Evolutionary conservation across 2,329 filamentous ascomycete species (phyloP).

Genomic region (Colletotrichum noveboracense): DNA sequence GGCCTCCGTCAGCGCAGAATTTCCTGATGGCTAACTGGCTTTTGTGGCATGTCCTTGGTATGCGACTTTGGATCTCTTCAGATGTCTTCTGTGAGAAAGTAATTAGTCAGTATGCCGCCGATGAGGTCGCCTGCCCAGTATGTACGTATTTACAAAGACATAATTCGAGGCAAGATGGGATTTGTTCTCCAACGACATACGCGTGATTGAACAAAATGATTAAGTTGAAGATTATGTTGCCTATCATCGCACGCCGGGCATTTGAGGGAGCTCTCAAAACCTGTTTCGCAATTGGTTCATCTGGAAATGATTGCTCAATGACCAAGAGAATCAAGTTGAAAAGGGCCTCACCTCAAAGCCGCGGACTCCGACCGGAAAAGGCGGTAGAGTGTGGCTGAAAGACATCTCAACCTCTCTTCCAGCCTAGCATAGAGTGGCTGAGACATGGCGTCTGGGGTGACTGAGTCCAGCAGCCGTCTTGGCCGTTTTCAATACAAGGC

Average conservation of each 20-base stretch:
- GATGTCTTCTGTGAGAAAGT: neutral
- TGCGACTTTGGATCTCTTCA: neutral
- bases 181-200: neutral
- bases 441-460: neutral
- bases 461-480: neutral
- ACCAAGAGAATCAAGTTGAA: neutral
- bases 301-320: neutral
- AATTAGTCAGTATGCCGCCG: neutral
- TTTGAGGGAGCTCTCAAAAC: neutral
- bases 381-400: neutral
- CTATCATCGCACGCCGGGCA: neutral
- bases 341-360: neutral
- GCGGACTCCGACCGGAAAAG: neutral
- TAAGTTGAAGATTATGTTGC: rapidly evolving
- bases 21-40: neutral
- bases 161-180: neutral
- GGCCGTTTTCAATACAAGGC: neutral
- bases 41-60: neutral
- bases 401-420: neutral
- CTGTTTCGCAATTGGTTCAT: neutral
- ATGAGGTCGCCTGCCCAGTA: neutral
- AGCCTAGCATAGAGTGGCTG: neutral
- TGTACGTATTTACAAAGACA: neutral
- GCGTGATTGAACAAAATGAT: neutral
- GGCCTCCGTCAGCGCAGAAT: neutral